Percentiles rank a stretch among this genome's conserved stretches.
Conservation (phyloP, 495 filamentous ascomycete genomes). For the Annulohypoxylon maeteangense region DNA sequence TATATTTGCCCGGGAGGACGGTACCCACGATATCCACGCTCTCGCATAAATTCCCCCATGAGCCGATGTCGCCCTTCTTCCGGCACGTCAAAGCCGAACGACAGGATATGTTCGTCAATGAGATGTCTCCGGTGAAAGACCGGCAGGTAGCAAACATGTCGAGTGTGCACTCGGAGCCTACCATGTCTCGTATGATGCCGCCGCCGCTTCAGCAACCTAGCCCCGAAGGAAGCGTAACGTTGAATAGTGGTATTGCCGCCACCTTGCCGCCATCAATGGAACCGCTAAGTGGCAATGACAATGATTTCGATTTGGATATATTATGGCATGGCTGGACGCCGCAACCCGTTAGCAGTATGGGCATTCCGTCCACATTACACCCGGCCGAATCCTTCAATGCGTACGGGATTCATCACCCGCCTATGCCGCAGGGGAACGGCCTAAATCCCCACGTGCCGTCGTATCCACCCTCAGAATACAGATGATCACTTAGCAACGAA, state of each 20-base stretch:
- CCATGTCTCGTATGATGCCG: slow-evolving; percentile 36
- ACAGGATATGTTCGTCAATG: slow-evolving; percentile 33
- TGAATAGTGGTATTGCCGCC: slow-evolving; percentile 53
- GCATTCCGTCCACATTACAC: slow-evolving; percentile 13
- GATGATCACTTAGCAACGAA: slow-evolving; percentile 6
- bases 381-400: slow-evolving; percentile 11
- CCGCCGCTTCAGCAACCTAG: slow-evolving; percentile 53
- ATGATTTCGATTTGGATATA: slow-evolving; percentile 66
- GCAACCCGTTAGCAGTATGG: slow-evolving; percentile 1
- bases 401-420: slow-evolving; percentile 29
- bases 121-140: slow-evolving; percentile 31
- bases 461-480: slow-evolving; percentile 30
- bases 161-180: slow-evolving; percentile 18
- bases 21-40: slow-evolving; percentile 35
- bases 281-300: slow-evolving; percentile 53
- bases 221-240: slow-evolving; percentile 60
- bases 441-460: slow-evolving; percentile 20
- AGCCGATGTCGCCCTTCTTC: slow-evolving; percentile 52
- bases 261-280: slow-evolving; percentile 46
- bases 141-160: slow-evolving; percentile 31
- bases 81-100: slow-evolving; percentile 40
- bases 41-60: slow-evolving; percentile 40
- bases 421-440: slow-evolving; percentile 27
- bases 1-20: slow-evolving; percentile 43
- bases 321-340: slow-evolving; percentile 57